Percentiles rank a stretch among this genome's conserved stretches.
These are phyloP conservation scores for Tetradesmus lagerheimii DNA, from an alignment of 139 green algal genomes.

Conservation along the genomic window DNA sequence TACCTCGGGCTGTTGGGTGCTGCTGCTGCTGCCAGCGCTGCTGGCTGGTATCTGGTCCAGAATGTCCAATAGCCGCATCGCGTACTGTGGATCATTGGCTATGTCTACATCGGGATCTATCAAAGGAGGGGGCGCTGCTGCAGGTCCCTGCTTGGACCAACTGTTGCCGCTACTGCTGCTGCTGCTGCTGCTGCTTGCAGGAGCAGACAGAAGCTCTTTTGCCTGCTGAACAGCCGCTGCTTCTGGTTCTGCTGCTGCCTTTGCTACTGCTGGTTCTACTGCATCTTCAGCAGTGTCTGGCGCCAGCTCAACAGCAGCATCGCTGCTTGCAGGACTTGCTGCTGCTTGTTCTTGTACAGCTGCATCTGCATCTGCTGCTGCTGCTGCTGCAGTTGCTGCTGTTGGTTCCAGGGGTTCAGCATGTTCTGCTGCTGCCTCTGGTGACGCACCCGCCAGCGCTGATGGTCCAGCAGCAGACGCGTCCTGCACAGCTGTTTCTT, in stretches of 20 bases:
- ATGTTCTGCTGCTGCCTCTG: background rate
- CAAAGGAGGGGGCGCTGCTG: background rate
- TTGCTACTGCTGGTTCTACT: background rate
- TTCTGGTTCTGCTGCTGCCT: background rate
- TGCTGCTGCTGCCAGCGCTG: background rate
- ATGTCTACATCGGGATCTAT: constrained; percentile 40
- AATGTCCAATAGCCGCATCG: constrained; percentile 35
- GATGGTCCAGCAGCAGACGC: background rate
- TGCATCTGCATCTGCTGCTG: background rate
- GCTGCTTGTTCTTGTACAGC: background rate
- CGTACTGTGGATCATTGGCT: constrained; percentile 33
- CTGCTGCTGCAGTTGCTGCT: background rate
- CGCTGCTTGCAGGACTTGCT: background rate
- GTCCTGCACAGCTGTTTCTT: background rate
- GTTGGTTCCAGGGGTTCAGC: too few species aligned
- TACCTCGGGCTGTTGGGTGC: background rate
- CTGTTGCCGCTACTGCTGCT: constrained; percentile 11
- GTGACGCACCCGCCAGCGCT: background rate
- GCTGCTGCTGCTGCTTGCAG: background rate
- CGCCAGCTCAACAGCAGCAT: too few species aligned
- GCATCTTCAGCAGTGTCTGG: background rate
- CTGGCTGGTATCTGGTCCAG: constrained; percentile 19
- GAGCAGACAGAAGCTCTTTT: background rate
- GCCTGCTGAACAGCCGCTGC: background rate
- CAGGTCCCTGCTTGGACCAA: background rate